Conservation (phyloP, 331 rosid genomes). For the Quercus tomentella region DNA sequence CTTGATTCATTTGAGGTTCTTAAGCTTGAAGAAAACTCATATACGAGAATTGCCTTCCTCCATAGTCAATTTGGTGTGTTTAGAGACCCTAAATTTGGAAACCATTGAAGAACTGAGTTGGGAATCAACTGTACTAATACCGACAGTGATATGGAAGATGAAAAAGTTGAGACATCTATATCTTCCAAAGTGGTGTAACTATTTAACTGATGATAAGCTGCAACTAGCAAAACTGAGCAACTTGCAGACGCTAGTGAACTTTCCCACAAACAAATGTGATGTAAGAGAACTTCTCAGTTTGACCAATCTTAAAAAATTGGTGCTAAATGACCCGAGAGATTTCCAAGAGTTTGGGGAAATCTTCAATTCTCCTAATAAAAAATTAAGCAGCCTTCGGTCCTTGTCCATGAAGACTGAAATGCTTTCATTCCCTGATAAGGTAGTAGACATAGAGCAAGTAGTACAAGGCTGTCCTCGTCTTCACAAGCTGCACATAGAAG, state of each 20-base stretch:
- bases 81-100: slow-evolving; percentile 40
- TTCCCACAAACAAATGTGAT: slow-evolving; percentile 44
- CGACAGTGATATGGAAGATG: slow-evolving; percentile 29
- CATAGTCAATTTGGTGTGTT: slow-evolving; percentile 36
- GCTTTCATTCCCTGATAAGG: slow-evolving; percentile 40
- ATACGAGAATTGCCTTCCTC: slow-evolving; percentile 27
- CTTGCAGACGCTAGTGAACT: slow-evolving; percentile 43
- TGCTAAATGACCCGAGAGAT: slow-evolving; percentile 36
- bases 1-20: slow-evolving; percentile 37
- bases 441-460: slow-evolving; percentile 24
- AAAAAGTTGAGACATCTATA: slow-evolving; percentile 44
- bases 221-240: slow-evolving; percentile 28
- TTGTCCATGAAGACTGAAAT: slow-evolving; percentile 36
- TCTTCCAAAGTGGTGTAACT: slow-evolving; percentile 36
- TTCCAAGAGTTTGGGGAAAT: slow-evolving; percentile 32
- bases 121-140: slow-evolving; percentile 38
- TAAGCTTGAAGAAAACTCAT: slow-evolving; percentile 31
- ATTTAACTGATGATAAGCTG: slow-evolving; percentile 10
- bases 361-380: slow-evolving; percentile 20
- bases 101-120: slow-evolving; percentile 35
- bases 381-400: slow-evolving; percentile 30
- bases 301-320: slow-evolving; percentile 40
- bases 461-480: slow-evolving; percentile 34
- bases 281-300: slow-evolving; percentile 28
- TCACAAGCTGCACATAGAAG: slow-evolving; percentile 21